Conservation (phyloP, 345 rosid genomes). For the Carallia brachiata region DNA sequence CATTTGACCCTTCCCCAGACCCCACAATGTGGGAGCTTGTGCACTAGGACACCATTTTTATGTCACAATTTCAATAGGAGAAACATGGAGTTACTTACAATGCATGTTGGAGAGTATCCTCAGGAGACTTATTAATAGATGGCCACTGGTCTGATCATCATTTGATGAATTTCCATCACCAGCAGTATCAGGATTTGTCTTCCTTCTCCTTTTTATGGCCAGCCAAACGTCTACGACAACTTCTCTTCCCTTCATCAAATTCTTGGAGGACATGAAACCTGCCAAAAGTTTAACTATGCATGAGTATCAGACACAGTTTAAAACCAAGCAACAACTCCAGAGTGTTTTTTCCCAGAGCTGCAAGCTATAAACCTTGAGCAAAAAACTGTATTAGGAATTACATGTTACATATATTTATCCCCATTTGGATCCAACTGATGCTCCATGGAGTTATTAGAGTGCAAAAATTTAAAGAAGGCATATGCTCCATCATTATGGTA, state of each 20-base stretch:
- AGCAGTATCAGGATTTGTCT: conserved; percentile 76
- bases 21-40: no score
- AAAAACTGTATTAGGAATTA: neutral
- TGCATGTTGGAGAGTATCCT: conserved; percentile 90
- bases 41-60: no score
- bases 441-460: neutral
- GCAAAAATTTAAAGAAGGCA: neutral
- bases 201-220: conserved; percentile 98
- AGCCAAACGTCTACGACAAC: conserved; percentile 98
- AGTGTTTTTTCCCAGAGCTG: neutral
- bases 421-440: neutral
- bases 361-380: no score
- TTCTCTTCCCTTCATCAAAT: conserved; percentile 99
- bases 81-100: conserved; percentile 45
- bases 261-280: conserved; percentile 98
- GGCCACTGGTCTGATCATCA: conserved; percentile 78
- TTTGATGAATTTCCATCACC: conserved; percentile 50
- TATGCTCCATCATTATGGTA: neutral
- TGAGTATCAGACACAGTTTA: no score
- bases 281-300: conserved; percentile 18
- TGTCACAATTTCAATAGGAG: neutral
- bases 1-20: no score
- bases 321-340: neutral
- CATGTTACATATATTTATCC: neutral
- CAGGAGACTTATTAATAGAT: conserved; percentile 74